A percentile compares a stretch with the other conserved stretches of the same genome.
These are phyloP conservation scores for Larix sibirica DNA, from an alignment of 83 land plant genomes.

Conservation along the genomic window DNA sequence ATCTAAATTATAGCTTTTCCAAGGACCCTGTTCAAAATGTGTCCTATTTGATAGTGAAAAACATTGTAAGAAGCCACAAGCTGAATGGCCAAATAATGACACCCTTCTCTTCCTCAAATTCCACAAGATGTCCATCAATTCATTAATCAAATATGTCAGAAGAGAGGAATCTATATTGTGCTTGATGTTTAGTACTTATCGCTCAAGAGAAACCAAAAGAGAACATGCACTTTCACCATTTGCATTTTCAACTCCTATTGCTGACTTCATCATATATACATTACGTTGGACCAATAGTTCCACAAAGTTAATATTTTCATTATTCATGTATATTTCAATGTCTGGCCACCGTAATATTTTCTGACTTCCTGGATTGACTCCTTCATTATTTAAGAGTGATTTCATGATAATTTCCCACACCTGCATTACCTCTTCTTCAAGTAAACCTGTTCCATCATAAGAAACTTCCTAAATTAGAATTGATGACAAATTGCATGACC, in stretches of 20 bases:
- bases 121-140: slow-evolving; percentile 88
- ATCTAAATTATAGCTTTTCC: slow-evolving; percentile 19
- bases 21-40: slow-evolving; percentile 10
- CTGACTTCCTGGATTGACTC: slow-evolving; percentile 8
- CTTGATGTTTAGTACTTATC: slow-evolving; percentile 29
- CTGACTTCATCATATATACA: slow-evolving; percentile 50
- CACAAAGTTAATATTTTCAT: slow-evolving; percentile 2
- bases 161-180: slow-evolving; percentile 25
- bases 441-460: slow-evolving; percentile 39
- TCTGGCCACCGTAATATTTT: background rate
- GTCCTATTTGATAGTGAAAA: slow-evolving; percentile 62
- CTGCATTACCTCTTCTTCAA: slow-evolving; percentile 56
- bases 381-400: slow-evolving; percentile 22
- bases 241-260: slow-evolving; percentile 67
- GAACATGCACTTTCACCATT: slow-evolving; percentile 65
- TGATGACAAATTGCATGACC: slow-evolving; percentile 46
- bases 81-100: slow-evolving; percentile 78
- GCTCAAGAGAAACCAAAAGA: slow-evolving; percentile 53
- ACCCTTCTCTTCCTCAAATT: slow-evolving; percentile 69
- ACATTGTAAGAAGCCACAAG: slow-evolving; percentile 77
- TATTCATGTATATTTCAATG: slow-evolving; percentile 14
- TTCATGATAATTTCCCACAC: slow-evolving; percentile 39
- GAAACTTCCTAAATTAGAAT: slow-evolving; percentile 52
- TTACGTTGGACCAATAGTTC: slow-evolving; percentile 55
- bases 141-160: slow-evolving; percentile 32